A percentile compares a stretch with the other conserved stretches of the same genome.
Conservation (phyloP, 495 filamentous ascomycete genomes). For the Penicillium daleae region DNA sequence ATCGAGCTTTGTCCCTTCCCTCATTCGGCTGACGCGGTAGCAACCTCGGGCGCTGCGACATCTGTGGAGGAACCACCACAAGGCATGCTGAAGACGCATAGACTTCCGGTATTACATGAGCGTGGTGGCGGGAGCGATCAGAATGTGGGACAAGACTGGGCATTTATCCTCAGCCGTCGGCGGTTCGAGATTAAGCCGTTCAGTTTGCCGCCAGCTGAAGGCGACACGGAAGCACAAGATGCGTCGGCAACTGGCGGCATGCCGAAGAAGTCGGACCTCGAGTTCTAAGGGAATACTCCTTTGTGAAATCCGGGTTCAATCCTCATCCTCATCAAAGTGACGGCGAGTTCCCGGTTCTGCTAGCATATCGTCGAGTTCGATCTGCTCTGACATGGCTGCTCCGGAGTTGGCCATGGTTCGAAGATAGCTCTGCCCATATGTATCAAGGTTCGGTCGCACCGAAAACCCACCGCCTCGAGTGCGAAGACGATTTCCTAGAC, state of each 20-base stretch:
- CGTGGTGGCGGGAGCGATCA: slow-evolving; percentile 77
- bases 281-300: slow-evolving; percentile 57
- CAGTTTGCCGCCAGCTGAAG: slow-evolving; percentile 86
- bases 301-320: slow-evolving; percentile 27
- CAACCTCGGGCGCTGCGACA: slow-evolving; percentile 55
- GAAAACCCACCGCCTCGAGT: slow-evolving; percentile 41
- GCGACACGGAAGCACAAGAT: slow-evolving; percentile 71
- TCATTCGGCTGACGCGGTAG: slow-evolving; percentile 61
- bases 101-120: slow-evolving; percentile 82
- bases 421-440: slow-evolving; percentile 59
- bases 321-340: slow-evolving; percentile 40
- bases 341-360: slow-evolving; percentile 40
- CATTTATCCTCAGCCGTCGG: slow-evolving; percentile 83
- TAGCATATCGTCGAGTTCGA: slow-evolving; percentile 66
- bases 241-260: slow-evolving; percentile 49
- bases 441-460: slow-evolving; percentile 41
- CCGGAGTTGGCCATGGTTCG: slow-evolving; percentile 57
- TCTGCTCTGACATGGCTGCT: slow-evolving; percentile 63
- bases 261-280: slow-evolving; percentile 68
- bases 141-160: slow-evolving; percentile 78
- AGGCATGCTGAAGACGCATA: slow-evolving; percentile 81
- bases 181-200: slow-evolving; percentile 87
- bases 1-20: slow-evolving; percentile 87
- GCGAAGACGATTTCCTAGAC: slow-evolving; percentile 59
- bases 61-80: slow-evolving; percentile 75